Evolutionary conservation across 768 basidiomycete genomes (phyloP), one percentile per base, ranked within the genome.

Genomic region (Lactarius hatsudake): DNA sequence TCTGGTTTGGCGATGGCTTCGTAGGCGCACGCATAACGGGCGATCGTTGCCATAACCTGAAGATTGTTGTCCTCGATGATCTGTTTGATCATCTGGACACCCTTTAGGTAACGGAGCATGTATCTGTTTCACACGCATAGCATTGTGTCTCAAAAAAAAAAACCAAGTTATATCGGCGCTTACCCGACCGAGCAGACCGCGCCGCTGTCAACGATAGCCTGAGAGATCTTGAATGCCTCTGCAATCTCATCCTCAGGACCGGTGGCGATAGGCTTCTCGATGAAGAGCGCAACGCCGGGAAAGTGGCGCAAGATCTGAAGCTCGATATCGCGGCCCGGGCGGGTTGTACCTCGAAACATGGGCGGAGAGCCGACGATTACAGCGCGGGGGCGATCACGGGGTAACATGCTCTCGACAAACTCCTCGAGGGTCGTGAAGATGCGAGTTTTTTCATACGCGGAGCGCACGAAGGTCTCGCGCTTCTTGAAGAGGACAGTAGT

Each of bases 61-160:
- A 99, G 83, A 74, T 93, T 86, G 76, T 98, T 98, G 69, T 96
- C 94, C 74, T 92, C 82, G 75, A 99, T 91, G 76, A 98, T 95
- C 68, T 90, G 85, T 80, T 96, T 96, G 93, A 98, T 97, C 84
- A 88, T 89, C 79, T 97, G 94, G 26, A 96, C 93, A 38, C 91
- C 95, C 77, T 90, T 90, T 73, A 96, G 83, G 79, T 96, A 96
- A 69, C 94, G 87, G 70, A 97, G 81, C 94, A 97, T 97, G 76
- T 94, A 94, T 66, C 93, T 93, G n/a, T 32, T 6, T 26, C 40
- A 36, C 28, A 63, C 1, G 38, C 51, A 53, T 56, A 20, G 32
- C 20, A 23, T 34, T 34, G 5, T 17, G 53, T 20, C 63, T 9
- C 17, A 23, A 38, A 15, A 36, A 55, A 48, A 43, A 40, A 53